A percentile compares a stretch with the other conserved stretches of the same genome.
phyloP scores from a whole-genome alignment of 139 green algal genomes.

The Astrephomene gubernaculifera region DNA sequence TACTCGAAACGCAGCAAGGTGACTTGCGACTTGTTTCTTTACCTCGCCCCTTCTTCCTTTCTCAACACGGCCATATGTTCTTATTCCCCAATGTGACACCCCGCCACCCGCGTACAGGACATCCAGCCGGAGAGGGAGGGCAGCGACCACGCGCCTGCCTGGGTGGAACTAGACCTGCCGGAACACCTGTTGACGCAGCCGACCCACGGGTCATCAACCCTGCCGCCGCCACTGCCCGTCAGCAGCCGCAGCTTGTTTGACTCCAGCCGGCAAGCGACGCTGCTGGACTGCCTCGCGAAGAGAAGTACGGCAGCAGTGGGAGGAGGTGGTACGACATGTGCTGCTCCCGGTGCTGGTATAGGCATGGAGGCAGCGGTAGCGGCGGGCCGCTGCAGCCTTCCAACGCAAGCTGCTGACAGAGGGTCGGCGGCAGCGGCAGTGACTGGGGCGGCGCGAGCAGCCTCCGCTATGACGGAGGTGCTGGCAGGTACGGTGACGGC shows the following conservation, averaged over 20 bases:
- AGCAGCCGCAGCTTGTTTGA: constrained; percentile 41
- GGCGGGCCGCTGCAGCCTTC: background rate
- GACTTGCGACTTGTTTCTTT: too few relatives aligned
- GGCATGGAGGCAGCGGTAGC: background rate
- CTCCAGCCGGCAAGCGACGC: constrained; percentile 51
- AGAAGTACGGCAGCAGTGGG: too few relatives aligned
- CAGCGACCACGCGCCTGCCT: constrained; percentile 83
- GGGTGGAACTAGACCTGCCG: constrained; percentile 46
- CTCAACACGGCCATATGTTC: too few relatives aligned
- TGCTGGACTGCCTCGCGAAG: constrained; percentile 55
- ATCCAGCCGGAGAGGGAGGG: constrained; percentile 70
- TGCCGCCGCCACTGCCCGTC: background rate
- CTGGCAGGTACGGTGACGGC: too few relatives aligned
- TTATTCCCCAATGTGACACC: too few relatives aligned
- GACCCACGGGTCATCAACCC: constrained; percentile 2
- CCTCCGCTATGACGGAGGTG: too few relatives aligned
- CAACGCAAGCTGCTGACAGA: background rate
- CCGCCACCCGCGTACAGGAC: constrained; percentile 45
- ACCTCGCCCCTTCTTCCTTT: too few relatives aligned
- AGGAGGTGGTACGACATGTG: background rate
- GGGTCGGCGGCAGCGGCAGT: background rate
- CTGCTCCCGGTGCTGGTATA: background rate
- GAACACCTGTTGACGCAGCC: background rate
- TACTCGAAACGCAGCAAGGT: too few relatives aligned
- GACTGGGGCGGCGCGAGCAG: background rate